Base-by-base conservation (phyloP, 768 basidiomycete species). In the Piloderma croceum region DNA sequence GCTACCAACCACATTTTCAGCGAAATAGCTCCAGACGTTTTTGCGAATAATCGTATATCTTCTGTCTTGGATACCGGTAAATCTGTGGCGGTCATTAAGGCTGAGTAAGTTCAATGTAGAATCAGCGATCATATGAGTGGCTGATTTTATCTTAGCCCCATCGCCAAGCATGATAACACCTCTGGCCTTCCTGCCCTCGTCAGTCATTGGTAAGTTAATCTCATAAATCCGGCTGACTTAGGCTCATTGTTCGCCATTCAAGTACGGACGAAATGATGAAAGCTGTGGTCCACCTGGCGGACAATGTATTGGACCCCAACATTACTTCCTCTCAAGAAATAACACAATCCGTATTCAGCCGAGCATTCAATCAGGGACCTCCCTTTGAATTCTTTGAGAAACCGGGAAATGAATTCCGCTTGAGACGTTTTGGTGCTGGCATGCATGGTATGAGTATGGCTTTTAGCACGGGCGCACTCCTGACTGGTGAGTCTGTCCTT, bases 181-280 rank as follows among this genome's bases (percentile, higher is more conserved):
- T 15, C 42, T 20, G 48, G 49, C 4, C 21, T 51, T 2, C 42
- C 53, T 3, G 59, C 57, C 1, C 40, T 51, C 20, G 13, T 53
- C 21, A 42, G 36, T 1, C 50, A 55, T 34, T 17, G 27, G 54
- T 54, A n/a, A 10, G 48, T 52, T 2, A 11, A 4, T 5, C 10
- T 27, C n/a, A 12, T 12, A 13, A 19, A 13, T 25, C 12, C 18
- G n/a, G 25, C 9, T 35, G 27, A 9, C 9, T 31, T 43, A 10
- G 10, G 18, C 5, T 33, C 24, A 6, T 7, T 10, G 24, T 31
- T n/a, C 22, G 24, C 7, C 21, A 13, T n/a, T 31, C 9, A 43
- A 88, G 85, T 46, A 72, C 81, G 5, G 85, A 89, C 51, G 86
- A 89, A 52, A 71, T 87, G 29, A 76, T 79, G 64, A 88, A 88